Evolutionary conservation across 805 yeast genomes (phyloP).

Genomic region (Myxozyma sirexii): DNA sequence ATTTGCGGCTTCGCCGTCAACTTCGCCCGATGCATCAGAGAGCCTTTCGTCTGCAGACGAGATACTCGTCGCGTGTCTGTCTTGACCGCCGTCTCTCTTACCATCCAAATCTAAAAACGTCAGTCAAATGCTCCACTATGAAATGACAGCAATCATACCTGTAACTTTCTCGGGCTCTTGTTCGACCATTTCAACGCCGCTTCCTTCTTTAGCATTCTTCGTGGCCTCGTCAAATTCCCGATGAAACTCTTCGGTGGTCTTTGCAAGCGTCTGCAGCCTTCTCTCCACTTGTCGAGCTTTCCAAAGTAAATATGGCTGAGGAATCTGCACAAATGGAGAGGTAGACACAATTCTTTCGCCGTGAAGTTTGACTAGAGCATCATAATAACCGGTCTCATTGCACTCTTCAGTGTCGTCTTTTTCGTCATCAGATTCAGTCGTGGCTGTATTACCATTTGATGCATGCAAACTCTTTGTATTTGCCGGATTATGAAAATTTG

Average conservation of each 20-base stretch:
- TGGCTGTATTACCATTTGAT: background rate
- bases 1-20: background rate
- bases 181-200: background rate
- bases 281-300: conserved; percentile 58
- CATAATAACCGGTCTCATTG: conserved; percentile 36
- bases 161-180: background rate
- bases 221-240: conserved; percentile 11
- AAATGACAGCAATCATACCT: too few species aligned
- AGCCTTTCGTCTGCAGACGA: background rate
- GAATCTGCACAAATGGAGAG: conserved; percentile 81
- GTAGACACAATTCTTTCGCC: conserved; percentile 65
- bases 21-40: background rate
- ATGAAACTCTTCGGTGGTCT: conserved; percentile 26
- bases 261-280: conserved; percentile 38
- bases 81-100: background rate
- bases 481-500: background rate
- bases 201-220: conserved; percentile 7
- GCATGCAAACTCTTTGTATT: background rate
- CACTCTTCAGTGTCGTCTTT: background rate
- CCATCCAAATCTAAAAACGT: too few species aligned
- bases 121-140: too few species aligned
- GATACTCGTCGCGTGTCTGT: background rate
- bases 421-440: background rate
- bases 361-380: conserved; percentile 44
- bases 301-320: conserved; percentile 63